Conservation (phyloP, 2,329 filamentous ascomycete genomes). For the Leptosphaerulina australis region DNA sequence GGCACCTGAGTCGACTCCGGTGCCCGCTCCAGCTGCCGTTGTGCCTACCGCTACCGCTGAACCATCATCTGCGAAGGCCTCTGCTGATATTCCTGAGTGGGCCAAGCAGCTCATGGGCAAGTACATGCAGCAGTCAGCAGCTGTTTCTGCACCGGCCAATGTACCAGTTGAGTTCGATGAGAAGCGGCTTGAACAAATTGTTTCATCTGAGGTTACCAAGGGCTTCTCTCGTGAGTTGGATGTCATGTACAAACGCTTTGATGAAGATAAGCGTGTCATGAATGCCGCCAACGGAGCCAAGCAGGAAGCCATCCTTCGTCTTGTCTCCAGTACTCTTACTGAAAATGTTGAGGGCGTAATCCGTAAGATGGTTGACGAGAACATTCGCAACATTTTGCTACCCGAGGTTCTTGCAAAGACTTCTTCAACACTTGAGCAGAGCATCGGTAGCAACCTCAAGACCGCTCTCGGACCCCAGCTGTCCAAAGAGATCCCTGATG, state of each 20-base stretch:
- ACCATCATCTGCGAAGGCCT: slow-evolving; percentile 24
- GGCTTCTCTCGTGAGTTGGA: slow-evolving; percentile 57
- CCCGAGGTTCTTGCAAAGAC: slow-evolving; percentile 74
- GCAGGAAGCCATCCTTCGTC: slow-evolving; percentile 70
- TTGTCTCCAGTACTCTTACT: slow-evolving; percentile 71
- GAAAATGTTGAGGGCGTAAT: slow-evolving; percentile 79
- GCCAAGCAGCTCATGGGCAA: slow-evolving; percentile 45
- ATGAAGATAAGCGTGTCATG: slow-evolving; percentile 70
- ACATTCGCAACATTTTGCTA: slow-evolving; percentile 76
- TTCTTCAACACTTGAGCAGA: slow-evolving; percentile 70
- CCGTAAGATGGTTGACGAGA: slow-evolving; percentile 74
- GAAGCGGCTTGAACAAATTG: slow-evolving; percentile 58
- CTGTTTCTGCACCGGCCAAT: slow-evolving; percentile 21
- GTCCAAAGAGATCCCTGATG: slow-evolving; percentile 74
- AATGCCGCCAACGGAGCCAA: slow-evolving; percentile 68
- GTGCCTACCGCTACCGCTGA: slow-evolving; percentile 6
- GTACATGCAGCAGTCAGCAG: slow-evolving; percentile 29
- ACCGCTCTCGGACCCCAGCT: slow-evolving; percentile 69
- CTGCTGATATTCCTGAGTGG: slow-evolving; percentile 44
- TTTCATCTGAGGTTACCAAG: slow-evolving; percentile 58
- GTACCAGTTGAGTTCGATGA: slow-evolving; percentile 51
- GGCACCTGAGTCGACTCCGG: slow-evolving; percentile 25
- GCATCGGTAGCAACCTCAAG: slow-evolving; percentile 71
- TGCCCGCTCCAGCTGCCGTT: slow-evolving; percentile 11
- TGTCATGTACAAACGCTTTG: slow-evolving; percentile 65